Base-by-base conservation (phyloP, 2,329 filamentous ascomycete species). In the Chaetothyriales sp. region DNA sequence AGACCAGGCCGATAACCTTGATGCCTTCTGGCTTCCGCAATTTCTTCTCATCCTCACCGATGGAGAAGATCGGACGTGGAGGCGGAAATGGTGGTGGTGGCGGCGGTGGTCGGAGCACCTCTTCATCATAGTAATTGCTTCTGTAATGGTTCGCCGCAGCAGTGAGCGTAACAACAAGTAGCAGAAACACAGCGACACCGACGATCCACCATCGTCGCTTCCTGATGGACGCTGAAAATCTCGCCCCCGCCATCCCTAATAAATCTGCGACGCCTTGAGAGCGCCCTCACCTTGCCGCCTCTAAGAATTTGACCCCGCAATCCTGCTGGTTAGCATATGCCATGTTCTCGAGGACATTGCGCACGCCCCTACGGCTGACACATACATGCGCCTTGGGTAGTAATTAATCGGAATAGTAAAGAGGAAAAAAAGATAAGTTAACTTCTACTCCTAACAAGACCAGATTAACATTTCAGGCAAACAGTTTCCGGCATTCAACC, bases 1-100 rank as follows among this genome's bases (percentile, higher is more conserved):
- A 74, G 1, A 74, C 67, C 53, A 74, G 64, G 15, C 65, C 72
- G 51, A 73, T 66, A 13, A 74, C 61, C 44, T 54, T 53, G 43
- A 54, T 15, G 18, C 49, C 50, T 9, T 40, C 20, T 18, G 53
- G 53, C 33, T 54, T 54, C 29, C 44, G 28, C 33, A 50, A 56
- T 40, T 52, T 46, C 28, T 46, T 45, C 25, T 52, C 37, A 2
- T 29, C 33, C 5, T 52, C 43, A 43, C 49, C 46, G 22, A 44
- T 45, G 28, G 51, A 29, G 22, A 50, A 52, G 6, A 43, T 49
- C 1, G 44, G 37, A n/a, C 43, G 45, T 2, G 40, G 18, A n/a
- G 49, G 28, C 10, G 49, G 48, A 19, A 44, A 20, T 2, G 54
- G 54, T 19, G 29, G 29, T 5, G 29, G 29, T 5, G 29, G 29